Conservation (phyloP, 768 basidiomycete genomes). For the Trametes villosa region DNA sequence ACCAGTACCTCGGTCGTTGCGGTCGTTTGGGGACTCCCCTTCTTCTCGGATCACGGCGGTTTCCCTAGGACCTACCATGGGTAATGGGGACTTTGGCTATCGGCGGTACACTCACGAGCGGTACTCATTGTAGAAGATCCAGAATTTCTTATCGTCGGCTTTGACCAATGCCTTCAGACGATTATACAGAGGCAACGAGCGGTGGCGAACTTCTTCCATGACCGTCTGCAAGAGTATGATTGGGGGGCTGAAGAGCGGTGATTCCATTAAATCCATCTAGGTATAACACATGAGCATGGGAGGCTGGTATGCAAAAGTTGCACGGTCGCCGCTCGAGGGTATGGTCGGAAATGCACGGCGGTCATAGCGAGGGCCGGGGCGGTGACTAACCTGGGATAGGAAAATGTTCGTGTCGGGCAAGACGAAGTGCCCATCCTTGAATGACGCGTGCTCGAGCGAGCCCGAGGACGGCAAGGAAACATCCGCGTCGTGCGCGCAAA, state of each 20-base stretch:
- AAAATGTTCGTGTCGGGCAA: slow-evolving; percentile 96
- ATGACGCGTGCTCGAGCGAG: slow-evolving; percentile 56
- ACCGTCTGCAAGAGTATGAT: slow-evolving; percentile 95
- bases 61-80: slow-evolving; percentile 51
- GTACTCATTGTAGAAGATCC: slow-evolving; percentile 89
- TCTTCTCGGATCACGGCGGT: slow-evolving; percentile 80
- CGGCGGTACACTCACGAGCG: slow-evolving; percentile 72
- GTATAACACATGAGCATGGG: slow-evolving; percentile 14
- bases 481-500: slow-evolving; percentile 52
- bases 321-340: neutral
- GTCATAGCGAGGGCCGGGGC: neutral
- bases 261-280: slow-evolving; percentile 95
- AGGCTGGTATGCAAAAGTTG: neutral
- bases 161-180: slow-evolving; percentile 84
- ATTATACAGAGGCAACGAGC: slow-evolving; percentile 91
- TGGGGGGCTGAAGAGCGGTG: slow-evolving; percentile 70
- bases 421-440: slow-evolving; percentile 75
- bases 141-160: slow-evolving; percentile 83
- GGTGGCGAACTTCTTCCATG: slow-evolving; percentile 93
- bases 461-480: slow-evolving; percentile 63
- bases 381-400: slow-evolving; percentile 71
- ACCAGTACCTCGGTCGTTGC: slow-evolving; percentile 84
- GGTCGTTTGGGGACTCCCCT: slow-evolving; percentile 87
- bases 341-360: neutral
- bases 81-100: neutral